A percentile compares a stretch with the other conserved stretches of the same genome.
phyloP scores from a whole-genome alignment of 2,329 filamentous ascomycete species.

The Colletotrichum graminicola region DNA sequence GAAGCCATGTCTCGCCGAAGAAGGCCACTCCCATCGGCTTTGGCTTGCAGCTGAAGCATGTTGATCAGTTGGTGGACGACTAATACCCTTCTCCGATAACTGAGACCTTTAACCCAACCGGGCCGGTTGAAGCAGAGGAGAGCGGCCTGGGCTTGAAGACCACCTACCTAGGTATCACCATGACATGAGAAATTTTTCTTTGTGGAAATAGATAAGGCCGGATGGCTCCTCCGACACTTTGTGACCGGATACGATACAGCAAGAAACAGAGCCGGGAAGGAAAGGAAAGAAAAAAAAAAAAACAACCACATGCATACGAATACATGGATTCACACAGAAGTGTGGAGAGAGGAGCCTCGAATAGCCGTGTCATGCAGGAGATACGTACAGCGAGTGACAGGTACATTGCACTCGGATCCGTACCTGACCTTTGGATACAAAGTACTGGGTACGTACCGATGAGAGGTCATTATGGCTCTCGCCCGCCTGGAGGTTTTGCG shows the following conservation, averaged over 20 bases:
- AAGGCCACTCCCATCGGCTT: constrained; percentile 18
- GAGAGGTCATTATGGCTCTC: constrained; percentile 16
- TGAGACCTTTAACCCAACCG: constrained; percentile 23
- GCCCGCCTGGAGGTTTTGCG: constrained; percentile 30
- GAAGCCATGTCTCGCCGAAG: constrained; percentile 7
- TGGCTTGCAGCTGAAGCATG: not conserved
- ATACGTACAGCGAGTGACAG: constrained; percentile 8
- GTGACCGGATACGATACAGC: constrained; percentile 25
- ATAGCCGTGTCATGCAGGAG: constrained; percentile 34
- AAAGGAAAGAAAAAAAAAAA: not conserved
- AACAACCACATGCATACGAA: not conserved
- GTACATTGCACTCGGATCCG: not conserved
- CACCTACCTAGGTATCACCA: not conserved
- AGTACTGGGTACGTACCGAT: constrained; percentile 22
- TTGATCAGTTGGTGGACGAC: not conserved
- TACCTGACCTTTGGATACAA: not conserved
- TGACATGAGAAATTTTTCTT: constrained; percentile 10
- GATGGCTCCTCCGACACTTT: constrained; percentile 28
- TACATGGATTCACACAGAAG: not conserved
- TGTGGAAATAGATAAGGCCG: constrained; percentile 1
- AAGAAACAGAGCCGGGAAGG: constrained; percentile 17
- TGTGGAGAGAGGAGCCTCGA: constrained; percentile 41
- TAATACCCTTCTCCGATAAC: constrained; percentile 6
- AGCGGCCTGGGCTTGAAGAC: not conserved
- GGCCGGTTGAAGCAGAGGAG: constrained; percentile 17